phyloP scores from a whole-genome alignment of 495 filamentous ascomycete genomes.

The Penicillium daleae region DNA sequence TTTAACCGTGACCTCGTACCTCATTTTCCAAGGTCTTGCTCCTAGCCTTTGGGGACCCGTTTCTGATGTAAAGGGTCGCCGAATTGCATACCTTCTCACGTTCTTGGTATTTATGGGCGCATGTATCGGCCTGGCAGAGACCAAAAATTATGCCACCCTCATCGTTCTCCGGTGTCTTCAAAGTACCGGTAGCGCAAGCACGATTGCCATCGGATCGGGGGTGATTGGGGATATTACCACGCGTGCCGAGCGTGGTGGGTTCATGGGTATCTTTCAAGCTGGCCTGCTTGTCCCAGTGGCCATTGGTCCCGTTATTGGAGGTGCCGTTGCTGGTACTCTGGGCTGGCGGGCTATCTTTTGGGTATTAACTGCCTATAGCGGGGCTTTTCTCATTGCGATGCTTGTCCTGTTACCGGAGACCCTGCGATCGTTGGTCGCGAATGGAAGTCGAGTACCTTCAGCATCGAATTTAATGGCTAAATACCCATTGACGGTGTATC shows the following conservation, averaged over 20 bases:
- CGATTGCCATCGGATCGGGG: constrained; percentile 58
- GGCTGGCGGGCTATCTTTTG: constrained; percentile 64
- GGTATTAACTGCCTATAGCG: constrained; percentile 56
- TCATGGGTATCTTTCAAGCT: constrained; percentile 58
- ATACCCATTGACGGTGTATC: constrained; percentile 37
- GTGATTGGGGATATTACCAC: constrained; percentile 62
- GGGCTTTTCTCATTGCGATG: constrained; percentile 45
- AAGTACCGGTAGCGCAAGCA: constrained; percentile 54
- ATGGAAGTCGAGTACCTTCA: constrained; percentile 42
- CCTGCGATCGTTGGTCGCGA: constrained; percentile 53
- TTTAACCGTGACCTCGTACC: constrained; percentile 56
- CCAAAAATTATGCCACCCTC: constrained; percentile 49
- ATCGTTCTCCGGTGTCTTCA: constrained; percentile 54
- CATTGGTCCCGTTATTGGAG: constrained; percentile 59
- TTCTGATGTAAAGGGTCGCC: constrained; percentile 53
- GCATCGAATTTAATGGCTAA: constrained; percentile 20
- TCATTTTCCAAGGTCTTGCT: constrained; percentile 55
- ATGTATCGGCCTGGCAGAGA: constrained; percentile 51
- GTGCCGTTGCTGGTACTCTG: constrained; percentile 51
- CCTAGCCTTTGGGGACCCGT: constrained; percentile 56
- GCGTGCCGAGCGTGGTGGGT: constrained; percentile 54
- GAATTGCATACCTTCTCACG: constrained; percentile 48
- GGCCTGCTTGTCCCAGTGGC: constrained; percentile 52
- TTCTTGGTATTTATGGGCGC: constrained; percentile 53
- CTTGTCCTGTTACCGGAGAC: constrained; percentile 58